These are phyloP conservation scores for Tympanopsis confertula DNA, from an alignment of 2,329 filamentous ascomycete genomes.

Conservation along the genomic window DNA sequence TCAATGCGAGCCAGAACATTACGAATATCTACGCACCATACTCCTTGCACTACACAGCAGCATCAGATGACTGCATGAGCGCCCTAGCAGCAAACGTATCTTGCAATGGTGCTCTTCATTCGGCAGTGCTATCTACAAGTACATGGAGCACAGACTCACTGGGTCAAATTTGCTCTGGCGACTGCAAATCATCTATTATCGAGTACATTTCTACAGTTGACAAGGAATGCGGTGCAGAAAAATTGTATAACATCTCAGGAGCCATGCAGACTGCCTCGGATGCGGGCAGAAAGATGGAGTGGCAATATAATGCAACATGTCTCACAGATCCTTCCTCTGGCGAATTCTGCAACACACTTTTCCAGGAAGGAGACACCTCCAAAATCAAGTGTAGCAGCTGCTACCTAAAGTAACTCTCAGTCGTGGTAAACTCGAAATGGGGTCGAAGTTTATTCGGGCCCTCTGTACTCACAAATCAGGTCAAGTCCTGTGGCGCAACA, in stretches of 20 bases:
- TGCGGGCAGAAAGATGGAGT: neutral
- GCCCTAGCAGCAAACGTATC: neutral
- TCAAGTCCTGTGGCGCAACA: neutral
- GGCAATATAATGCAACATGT: neutral
- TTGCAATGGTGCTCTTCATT: neutral
- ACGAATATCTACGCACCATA: too few species aligned
- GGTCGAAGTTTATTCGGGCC: neutral
- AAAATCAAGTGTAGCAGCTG: neutral
- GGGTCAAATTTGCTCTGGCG: neutral
- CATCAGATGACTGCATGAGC: neutral
- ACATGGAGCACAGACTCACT: neutral
- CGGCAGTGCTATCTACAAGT: neutral
- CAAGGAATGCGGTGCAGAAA: neutral
- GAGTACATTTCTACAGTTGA: neutral
- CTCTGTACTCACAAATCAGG: neutral
- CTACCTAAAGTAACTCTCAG: neutral
- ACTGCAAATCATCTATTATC: neutral
- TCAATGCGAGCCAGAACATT: too few species aligned
- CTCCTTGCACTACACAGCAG: too few species aligned
- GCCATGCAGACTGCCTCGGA: neutral
- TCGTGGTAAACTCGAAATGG: neutral
- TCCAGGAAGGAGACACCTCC: neutral
- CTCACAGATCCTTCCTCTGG: neutral
- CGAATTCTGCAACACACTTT: neutral
- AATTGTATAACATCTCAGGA: neutral